Evolutionary conservation across 1,284 basidiomycete genomes (phyloP).

Genomic region (Salmacisia buchloeana): DNA sequence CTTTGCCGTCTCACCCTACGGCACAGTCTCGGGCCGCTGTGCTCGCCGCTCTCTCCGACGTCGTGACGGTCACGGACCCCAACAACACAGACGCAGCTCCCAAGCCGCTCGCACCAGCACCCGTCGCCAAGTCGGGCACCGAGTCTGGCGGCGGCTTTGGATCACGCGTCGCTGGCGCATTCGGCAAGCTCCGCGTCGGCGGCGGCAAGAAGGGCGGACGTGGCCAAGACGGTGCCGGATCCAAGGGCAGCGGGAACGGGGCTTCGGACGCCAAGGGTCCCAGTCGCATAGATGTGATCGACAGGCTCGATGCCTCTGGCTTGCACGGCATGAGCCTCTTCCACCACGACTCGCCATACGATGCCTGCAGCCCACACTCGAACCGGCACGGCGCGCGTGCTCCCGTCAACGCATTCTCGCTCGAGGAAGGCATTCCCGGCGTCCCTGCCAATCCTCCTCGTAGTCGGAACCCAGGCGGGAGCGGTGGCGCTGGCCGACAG

Average conservation of each 20-base stretch:
- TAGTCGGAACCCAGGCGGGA: background rate
- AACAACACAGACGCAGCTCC: conserved; percentile 11
- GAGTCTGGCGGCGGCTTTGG: background rate
- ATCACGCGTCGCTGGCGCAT: background rate
- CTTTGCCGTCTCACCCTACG: background rate
- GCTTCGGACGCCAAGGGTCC: conserved; percentile 25
- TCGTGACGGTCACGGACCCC: conserved; percentile 25
- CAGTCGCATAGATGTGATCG: conserved; percentile 47
- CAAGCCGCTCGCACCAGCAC: background rate
- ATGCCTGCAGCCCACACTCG: conserved; percentile 44
- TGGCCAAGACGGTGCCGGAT: background rate
- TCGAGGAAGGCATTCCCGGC: background rate
- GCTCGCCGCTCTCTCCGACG: conserved; percentile 38
- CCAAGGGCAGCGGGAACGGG: conserved; percentile 28
- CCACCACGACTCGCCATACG: conserved; percentile 50
- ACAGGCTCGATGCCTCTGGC: conserved; percentile 44
- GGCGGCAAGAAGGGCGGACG: background rate
- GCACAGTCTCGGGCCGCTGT: conserved; percentile 16
- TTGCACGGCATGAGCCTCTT: conserved; percentile 44
- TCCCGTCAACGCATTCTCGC: conserved; percentile 39
- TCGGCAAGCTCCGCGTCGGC: background rate
- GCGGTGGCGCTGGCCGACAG: background rate
- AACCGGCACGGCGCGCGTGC: conserved; percentile 33
- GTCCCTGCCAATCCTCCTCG: background rate
- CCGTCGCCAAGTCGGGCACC: background rate